Base-by-base conservation (phyloP, 108 stramenopile genomes). In the Cyclotella kingstonii region DNA sequence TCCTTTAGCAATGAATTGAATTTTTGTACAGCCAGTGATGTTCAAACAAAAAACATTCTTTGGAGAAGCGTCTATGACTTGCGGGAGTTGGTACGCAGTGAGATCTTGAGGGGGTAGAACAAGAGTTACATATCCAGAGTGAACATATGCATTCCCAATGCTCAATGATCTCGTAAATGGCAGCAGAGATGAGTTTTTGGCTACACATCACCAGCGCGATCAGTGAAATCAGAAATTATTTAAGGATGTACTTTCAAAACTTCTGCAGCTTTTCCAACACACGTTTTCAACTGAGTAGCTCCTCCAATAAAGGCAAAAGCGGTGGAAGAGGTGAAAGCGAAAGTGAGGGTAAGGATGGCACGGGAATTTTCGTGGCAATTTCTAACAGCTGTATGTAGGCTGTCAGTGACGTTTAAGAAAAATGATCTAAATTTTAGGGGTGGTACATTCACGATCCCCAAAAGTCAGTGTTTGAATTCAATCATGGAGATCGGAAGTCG, bases 91-190 rank as follows among this genome's bases (percentile, higher is more conserved):
- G 78, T 92, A 92, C 35, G 83, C 87, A 26, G 81, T 74, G 18
- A 98, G 90, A 19, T 63, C 83, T 61, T 96, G 94, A 27, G 96
- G 90, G 35, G 96, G 94, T 23, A 95, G 80, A 27, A 97, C 81
- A 54, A 97, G 80, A 30, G 94, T 91, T 25, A 94, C 96, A 86
- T 97, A 94, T 27, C 96, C 94, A 31, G 91, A 94, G 89, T 98
- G 98, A 46, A 98, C 98, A 44, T 97, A 96, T 9, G 98, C 98
- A 53, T 97, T 92, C n/a, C n/a, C n/a, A n/a, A n/a, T n/a, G n/a
- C 80, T 99, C 98, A 35, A 99, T 90, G 80, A 98, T 97, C 77
- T 97, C 95, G 63, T 95, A 91, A 55, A 96, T 96, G 38, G 97
- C 96, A 38, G 89, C 89, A 41, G 94, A 93, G 54, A 98, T 82